Evolutionary conservation across 306 rosid species (phyloP), one percentile per base, ranked within the genome.

Genomic region (Dryas alaskensis): DNA sequence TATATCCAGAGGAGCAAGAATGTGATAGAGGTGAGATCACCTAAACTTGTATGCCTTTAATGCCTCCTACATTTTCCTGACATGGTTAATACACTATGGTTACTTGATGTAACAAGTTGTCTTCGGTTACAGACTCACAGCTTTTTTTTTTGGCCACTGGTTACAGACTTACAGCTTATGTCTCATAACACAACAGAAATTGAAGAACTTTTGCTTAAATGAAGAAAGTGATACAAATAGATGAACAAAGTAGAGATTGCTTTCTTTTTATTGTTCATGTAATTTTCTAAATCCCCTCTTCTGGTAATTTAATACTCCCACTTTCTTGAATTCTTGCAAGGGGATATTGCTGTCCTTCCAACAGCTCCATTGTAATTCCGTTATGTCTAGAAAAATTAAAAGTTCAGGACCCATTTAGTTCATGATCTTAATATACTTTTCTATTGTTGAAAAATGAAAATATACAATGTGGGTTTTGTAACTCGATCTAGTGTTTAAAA

Each of bases 1-100:
- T 58, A 83, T 94, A 47, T 81, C 87, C 3, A 87, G 78, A 88
- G 97, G 97, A 75, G 62, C 85, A 60, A 86, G 79, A 59, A 80
- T 91, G 92, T 91, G 90, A 89, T 69, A 4, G 39, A 80, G 84
- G 86, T 83, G 19, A 67, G 57, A 27, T 60, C 50, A 65, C 49
- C 40, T 16, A n/a, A 27, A 13, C 55, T 13, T 55, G 65, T 46
- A 7, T 0, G 16, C 14, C 25, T 5, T 16, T 43, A 14, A 13
- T 43, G 22, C 22, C 22, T 22, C 22, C 22, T 22, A 22, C 22
- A 22, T 22, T 22, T 63, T 16, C 27, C n/a, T 9, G 25, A 13
- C 25, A 25, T 48, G 49, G 44, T 52, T 62, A 78, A 7, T 4
- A 52, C 47, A 69, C 19, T 19, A 7, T 27, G 50, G 39, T n/a